Evolutionary conservation across 1,284 basidiomycete genomes (phyloP).

Genomic region (Bjerkandera adusta): DNA sequence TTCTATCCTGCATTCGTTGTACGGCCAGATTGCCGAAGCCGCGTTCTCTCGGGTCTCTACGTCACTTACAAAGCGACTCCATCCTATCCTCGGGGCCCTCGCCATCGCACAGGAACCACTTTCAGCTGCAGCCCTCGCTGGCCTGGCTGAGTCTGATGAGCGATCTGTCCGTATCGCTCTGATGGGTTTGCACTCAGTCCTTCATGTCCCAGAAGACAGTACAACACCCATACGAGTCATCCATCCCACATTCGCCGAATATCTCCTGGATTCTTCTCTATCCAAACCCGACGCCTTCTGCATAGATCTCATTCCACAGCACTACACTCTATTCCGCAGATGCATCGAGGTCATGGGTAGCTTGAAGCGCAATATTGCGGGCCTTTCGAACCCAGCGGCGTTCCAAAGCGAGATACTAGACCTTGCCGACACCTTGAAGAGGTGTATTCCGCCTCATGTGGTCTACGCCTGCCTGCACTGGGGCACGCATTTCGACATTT

Average conservation of each 20-base stretch:
- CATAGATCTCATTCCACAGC: background rate
- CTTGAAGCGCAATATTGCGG: background rate
- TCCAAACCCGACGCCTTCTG: background rate
- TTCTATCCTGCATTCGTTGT: background rate
- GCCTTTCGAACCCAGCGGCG: background rate
- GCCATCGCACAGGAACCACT: background rate
- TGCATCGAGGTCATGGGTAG: background rate
- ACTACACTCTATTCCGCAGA: background rate
- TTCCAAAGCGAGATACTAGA: background rate
- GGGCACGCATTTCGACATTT: background rate
- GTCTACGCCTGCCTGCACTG: background rate
- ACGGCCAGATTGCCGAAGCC: background rate
- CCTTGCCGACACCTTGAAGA: background rate
- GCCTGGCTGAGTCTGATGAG: background rate
- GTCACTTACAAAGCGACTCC: background rate
- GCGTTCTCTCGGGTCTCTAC: background rate
- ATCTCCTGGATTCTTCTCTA: background rate
- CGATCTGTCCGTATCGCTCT: background rate
- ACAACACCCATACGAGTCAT: background rate
- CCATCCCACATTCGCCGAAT: background rate
- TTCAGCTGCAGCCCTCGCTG: background rate
- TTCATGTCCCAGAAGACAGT: background rate
- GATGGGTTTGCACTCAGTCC: background rate
- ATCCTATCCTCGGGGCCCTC: background rate
- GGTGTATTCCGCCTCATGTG: background rate